These are phyloP conservation scores for Caryopteris hybrid DNA, from an alignment of 305 asterid species.

Conservation along the genomic window DNA sequence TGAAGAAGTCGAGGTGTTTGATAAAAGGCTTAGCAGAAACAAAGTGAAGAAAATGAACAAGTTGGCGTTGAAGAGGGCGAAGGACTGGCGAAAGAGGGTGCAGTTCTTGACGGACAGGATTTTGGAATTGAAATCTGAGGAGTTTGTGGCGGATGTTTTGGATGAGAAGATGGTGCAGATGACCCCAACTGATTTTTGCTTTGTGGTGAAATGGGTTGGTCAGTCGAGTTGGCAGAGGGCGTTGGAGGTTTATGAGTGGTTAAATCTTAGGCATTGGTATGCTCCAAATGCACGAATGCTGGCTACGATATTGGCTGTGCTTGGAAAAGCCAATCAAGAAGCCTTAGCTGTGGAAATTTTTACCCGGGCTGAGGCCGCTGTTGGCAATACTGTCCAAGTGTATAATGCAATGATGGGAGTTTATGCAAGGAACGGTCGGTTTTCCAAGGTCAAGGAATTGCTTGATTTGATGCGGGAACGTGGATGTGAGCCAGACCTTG, in stretches of 20 bases:
- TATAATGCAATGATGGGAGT: slow-evolving; percentile 98
- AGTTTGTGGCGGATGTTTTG: slow-evolving; percentile 87
- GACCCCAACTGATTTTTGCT: slow-evolving; percentile 95
- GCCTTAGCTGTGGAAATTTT: slow-evolving; percentile 80
- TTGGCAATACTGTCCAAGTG: slow-evolving; percentile 73
- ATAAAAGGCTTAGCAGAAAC: slow-evolving; percentile 57
- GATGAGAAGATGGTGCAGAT: slow-evolving; percentile 90
- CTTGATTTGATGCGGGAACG: slow-evolving; percentile 77
- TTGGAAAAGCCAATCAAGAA: slow-evolving; percentile 92
- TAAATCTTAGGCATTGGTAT: slow-evolving; percentile 80
- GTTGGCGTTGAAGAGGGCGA: slow-evolving; percentile 84
- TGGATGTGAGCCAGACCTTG: slow-evolving; percentile 85
- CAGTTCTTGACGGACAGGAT: slow-evolving; percentile 69
- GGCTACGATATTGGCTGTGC: slow-evolving; percentile 76
- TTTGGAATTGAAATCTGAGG: slow-evolving; percentile 63
- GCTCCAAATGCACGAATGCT: slow-evolving; percentile 87
- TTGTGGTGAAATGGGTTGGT: slow-evolving; percentile 82
- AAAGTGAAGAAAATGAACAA: slow-evolving; percentile 85
- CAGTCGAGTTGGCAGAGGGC: slow-evolving; percentile 90
- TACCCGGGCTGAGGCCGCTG: slow-evolving; percentile 48
- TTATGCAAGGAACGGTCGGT: slow-evolving; percentile 76
- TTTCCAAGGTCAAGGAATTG: slow-evolving; percentile 66
- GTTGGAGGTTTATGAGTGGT: slow-evolving; percentile 88
- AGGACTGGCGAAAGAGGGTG: slow-evolving; percentile 88
- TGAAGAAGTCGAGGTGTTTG: slow-evolving; percentile 44